Evolutionary conservation across 2,329 filamentous ascomycete genomes (phyloP).

Genomic region (Trichoderma brevicompactum): DNA sequence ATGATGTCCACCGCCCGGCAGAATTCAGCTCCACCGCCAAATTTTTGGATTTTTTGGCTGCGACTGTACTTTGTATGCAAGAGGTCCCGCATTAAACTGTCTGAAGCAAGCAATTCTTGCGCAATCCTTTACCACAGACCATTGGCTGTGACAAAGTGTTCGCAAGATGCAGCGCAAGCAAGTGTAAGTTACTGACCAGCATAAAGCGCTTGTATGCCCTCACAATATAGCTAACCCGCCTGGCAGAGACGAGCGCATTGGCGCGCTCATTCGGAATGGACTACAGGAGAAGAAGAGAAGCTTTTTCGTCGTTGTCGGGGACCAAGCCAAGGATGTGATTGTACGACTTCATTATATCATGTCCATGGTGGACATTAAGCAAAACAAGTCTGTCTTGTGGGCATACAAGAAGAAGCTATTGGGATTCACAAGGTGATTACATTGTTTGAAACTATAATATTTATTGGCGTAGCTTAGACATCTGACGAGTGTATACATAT

Average conservation of each 20-base stretch:
- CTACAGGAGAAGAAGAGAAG: slow-evolving; percentile 95
- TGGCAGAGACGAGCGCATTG: slow-evolving; percentile 81
- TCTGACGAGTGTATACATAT: background rate
- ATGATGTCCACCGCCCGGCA: slow-evolving; percentile 45
- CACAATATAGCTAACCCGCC: background rate
- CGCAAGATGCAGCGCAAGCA: slow-evolving; percentile 63
- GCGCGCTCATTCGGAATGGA: slow-evolving; percentile 87
- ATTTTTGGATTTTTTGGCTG: slow-evolving; percentile 43
- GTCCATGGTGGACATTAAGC: slow-evolving; percentile 84
- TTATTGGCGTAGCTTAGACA: background rate
- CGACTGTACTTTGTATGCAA: slow-evolving; percentile 28
- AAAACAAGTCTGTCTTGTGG: slow-evolving; percentile 92
- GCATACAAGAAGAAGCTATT: slow-evolving; percentile 98
- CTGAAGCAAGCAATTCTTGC: slow-evolving; percentile 36
- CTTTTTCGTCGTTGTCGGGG: slow-evolving; percentile 94
- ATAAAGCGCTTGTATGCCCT: background rate
- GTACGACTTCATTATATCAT: slow-evolving; percentile 93
- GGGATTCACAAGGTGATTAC: slow-evolving; percentile 74
- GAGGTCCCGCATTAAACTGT: slow-evolving; percentile 34
- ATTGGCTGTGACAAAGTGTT: slow-evolving; percentile 36
- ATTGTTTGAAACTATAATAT: background rate
- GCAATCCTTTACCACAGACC: slow-evolving; percentile 37
- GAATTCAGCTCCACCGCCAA: slow-evolving; percentile 44
- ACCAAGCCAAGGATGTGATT: slow-evolving; percentile 94
- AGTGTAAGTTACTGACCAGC: slow-evolving; percentile 46